Evolutionary conservation across 1,284 basidiomycete species (phyloP), one percentile per base, ranked within the genome.

Genomic region (Clitocybe nebularis): DNA sequence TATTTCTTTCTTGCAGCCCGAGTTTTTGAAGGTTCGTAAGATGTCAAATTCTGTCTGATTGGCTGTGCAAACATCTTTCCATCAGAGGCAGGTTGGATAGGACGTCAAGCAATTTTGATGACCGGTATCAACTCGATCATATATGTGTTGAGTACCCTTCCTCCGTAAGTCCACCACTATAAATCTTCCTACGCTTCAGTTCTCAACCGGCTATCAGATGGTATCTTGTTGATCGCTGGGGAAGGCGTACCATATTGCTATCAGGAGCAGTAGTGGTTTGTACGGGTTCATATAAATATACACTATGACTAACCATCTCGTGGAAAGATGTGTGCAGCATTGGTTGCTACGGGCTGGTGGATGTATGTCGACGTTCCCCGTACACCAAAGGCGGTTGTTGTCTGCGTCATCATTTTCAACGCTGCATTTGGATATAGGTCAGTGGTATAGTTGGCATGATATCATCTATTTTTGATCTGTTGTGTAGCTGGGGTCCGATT

Each of bases 51-150:
- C 4, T 9, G 5, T 16, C 10, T 39, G 17, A 28, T 23, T 47
- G 2, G 45, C 26, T 48, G 43, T 44, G 28, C 28, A 50, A 38
- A 38, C 53, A 35, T 34, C 10, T 58, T 42, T 58, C 37, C 24
- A 58, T 35, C 68, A 92, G 88, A 89, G 72, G 94, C 94, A 33
- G 95, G 95, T 32, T 99, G 95, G 94, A 78, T 96, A 46, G 95
- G 95, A n/a, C 79, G 94, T 39, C 84, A 97, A 56, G 95, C 95
- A 3, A 83, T 99, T 50, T 74, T 98, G 14, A 99, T 99, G 95
- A 93, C 94, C 1, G 95, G 94, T 5, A 91, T 96, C 61, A 96
- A 97, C 57, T 81, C 86, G 5, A 68, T 93, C 45, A 89, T 93
- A 52, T 97, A 97, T 61, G 64, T 93, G 13, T 67, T 88, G 16